Evolutionary conservation across 148 eudicot species (phyloP), one percentile per base, ranked within the genome.

Genomic region (Rhododendron ovatum): DNA sequence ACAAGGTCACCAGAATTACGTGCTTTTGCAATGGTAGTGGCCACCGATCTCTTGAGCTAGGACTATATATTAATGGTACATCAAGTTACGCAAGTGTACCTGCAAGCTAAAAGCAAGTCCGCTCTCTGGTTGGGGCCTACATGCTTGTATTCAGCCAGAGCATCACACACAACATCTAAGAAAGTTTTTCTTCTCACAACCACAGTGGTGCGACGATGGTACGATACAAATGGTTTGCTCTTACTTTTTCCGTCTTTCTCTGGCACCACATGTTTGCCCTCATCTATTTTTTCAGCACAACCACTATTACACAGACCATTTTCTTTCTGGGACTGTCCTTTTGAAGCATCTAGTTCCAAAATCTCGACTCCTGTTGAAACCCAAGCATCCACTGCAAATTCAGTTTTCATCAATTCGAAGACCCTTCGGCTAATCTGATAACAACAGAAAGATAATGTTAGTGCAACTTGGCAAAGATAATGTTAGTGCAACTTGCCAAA

Each of bases 71-170:
- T 76, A n/a, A 78, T 28, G 43, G 26, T 84, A 76, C 67, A 61
- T 20, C 53, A 47, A 24, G 37, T 43, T 10, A 30, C 15, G 8
- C 37, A 13, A 81, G n/a, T 28, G 1, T 93, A 95, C 99, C 99
- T 97, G 98, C 99, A 97, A 85, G 99, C 98, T 91, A 95, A 89
- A 78, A 93, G 88, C 88, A 97, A 91, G 90, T 97, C 99, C 57
- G 92, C 94, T 92, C 98, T 93, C 89, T 97, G 99, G 83, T 93
- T 93, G 79, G 92, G 98, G 59, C 98, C 93, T 82, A 97, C 90
- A 86, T 97, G 95, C 90, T 95, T 97, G 91, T 97, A 97, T 86
- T 93, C 96, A 22, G 98, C 87, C 45, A 97, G 93, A 63, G 93
- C 98, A 82, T 93, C 96, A 89, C 95, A 97, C 10, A 95, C 96